phyloP scores from a whole-genome alignment of 2,329 filamentous ascomycete genomes.

The Cryphonectria parasitica region DNA sequence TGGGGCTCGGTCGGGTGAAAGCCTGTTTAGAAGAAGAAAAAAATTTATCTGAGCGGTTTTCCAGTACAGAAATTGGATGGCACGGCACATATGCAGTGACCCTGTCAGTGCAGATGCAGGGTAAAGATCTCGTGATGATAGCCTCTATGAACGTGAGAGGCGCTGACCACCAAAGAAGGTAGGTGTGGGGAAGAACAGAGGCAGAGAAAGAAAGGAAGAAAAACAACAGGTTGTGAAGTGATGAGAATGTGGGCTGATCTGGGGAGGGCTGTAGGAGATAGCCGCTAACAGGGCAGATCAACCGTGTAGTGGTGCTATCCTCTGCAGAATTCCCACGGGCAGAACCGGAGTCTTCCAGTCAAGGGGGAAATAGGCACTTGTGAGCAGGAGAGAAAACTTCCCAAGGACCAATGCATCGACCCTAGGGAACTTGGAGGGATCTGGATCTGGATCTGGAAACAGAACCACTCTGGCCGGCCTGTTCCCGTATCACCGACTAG shows the following conservation, averaged over 20 bases:
- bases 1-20: not conserved
- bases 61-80: not conserved
- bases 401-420: not conserved
- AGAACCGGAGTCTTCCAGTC: not conserved
- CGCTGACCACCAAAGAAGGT: not conserved
- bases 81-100: constrained; percentile 1
- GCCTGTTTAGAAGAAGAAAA: not conserved
- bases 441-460: constrained; percentile 11
- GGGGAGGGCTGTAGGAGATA: not conserved
- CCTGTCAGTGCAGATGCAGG: not conserved
- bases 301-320: not conserved
- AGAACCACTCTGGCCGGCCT: constrained; percentile 12
- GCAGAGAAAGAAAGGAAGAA: not conserved
- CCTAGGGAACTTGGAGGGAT: not conserved
- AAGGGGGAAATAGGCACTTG: not conserved
- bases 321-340: not conserved
- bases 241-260: constrained; percentile 10
- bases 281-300: not conserved
- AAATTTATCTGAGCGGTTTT: constrained; percentile 1
- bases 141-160: not conserved
- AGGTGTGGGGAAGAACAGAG: not conserved
- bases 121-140: constrained; percentile 2
- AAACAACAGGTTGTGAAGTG: not conserved
- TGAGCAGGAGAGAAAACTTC: not conserved
- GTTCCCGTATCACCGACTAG: constrained; percentile 16